Evolutionary conservation across 768 basidiomycete species (phyloP).

Genomic region (Paxillus ammoniavirescens): DNA sequence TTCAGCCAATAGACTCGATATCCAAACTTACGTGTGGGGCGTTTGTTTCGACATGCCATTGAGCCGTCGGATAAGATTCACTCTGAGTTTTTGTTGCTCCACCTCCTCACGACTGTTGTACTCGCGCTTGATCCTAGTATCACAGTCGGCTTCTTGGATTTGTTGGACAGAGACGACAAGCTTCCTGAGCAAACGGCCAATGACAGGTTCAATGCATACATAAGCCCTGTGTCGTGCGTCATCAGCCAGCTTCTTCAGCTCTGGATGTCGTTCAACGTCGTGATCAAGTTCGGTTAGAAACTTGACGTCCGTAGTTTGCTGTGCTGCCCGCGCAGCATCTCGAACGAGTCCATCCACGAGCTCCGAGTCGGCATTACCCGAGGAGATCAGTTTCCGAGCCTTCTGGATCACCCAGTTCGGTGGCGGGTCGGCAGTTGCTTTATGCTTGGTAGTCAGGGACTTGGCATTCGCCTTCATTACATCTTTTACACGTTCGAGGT

Average conservation of each 20-base stretch:
- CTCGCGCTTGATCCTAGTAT: not conserved
- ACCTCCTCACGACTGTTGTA: not conserved
- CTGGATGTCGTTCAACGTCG: slow-evolving; percentile 5
- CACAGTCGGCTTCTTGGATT: slow-evolving; percentile 6
- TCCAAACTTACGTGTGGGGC: slow-evolving; percentile 4
- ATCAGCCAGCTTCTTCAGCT: not conserved
- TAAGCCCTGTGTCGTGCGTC: not conserved
- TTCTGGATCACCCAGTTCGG: not conserved
- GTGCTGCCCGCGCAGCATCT: not conserved
- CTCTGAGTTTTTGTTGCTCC: slow-evolving; percentile 11
- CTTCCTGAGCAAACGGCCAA: slow-evolving; percentile 8
- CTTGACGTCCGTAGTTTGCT: slow-evolving; percentile 7
- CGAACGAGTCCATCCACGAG: slow-evolving; percentile 3
- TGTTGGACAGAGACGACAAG: slow-evolving; percentile 6
- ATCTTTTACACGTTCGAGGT: not conserved
- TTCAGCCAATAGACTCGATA: not conserved
- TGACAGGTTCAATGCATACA: not conserved
- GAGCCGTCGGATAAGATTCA: slow-evolving; percentile 16
- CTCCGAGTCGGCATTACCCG: not conserved
- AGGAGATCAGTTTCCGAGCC: not conserved
- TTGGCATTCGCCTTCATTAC: not conserved
- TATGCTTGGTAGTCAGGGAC: not conserved
- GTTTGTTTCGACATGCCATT: slow-evolving; percentile 11
- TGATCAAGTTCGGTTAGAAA: slow-evolving; percentile 13
- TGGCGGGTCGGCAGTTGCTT: not conserved